phyloP scores from a whole-genome alignment of 2,329 filamentous ascomycete genomes.

The Bretziella fagacearum region DNA sequence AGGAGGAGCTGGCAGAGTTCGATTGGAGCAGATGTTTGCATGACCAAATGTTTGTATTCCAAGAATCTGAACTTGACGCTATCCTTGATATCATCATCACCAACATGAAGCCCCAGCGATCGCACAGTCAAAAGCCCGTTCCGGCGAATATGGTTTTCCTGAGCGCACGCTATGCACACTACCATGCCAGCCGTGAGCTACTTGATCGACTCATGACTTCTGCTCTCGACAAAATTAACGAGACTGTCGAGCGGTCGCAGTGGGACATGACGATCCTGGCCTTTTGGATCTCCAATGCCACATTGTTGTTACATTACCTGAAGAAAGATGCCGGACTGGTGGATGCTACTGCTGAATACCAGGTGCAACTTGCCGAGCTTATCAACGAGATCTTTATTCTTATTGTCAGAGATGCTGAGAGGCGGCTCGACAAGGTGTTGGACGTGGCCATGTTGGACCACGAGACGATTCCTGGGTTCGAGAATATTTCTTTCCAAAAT shows the following conservation, averaged over 20 bases:
- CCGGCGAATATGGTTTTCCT: constrained; percentile 95
- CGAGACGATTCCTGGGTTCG: constrained; percentile 93
- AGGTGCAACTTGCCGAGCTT: constrained; percentile 80
- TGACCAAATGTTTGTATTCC: constrained; percentile 99
- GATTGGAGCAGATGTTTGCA: constrained; percentile 88
- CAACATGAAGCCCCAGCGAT: constrained; percentile 92
- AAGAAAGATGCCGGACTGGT: constrained; percentile 82
- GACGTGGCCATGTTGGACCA: constrained; percentile 92
- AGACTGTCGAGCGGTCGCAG: constrained; percentile 85
- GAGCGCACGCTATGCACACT: constrained; percentile 88
- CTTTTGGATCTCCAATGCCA: constrained; percentile 98
- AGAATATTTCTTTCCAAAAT: constrained; percentile 92
- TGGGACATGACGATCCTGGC: constrained; percentile 99
- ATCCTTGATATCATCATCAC: constrained; percentile 95
- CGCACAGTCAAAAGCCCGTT: constrained; percentile 91
- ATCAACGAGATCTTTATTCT: constrained; percentile 98
- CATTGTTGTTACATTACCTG: constrained; percentile 83
- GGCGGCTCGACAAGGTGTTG: constrained; percentile 87
- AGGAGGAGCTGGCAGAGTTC: constrained; percentile 79
- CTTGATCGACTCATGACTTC: constrained; percentile 63
- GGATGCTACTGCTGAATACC: constrained; percentile 70
- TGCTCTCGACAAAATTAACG: constrained; percentile 92
- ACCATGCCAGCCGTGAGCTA: constrained; percentile 77
- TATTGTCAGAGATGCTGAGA: constrained; percentile 88
- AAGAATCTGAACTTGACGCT: constrained; percentile 77